Evolutionary conservation across 768 basidiomycete genomes (phyloP), one percentile per base, ranked within the genome.

Genomic region (Fibroporia radiculosa): DNA sequence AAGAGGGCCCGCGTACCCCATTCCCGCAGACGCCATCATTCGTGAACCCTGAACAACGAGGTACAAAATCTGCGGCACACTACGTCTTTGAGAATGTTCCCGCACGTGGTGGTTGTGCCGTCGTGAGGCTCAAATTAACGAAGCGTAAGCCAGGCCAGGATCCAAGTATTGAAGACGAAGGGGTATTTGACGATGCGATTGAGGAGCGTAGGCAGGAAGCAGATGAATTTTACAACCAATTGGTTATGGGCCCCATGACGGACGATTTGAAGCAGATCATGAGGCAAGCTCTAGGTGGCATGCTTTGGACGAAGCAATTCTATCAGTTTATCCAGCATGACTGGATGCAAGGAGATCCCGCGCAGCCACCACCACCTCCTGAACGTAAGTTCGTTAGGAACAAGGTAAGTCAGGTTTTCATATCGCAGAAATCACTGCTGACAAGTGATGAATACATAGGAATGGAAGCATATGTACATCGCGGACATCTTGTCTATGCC

Each of bases 291-390:
- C 67, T 99, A 39, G 81, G 81, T 18, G 96, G 96, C 10, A 98
- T 99, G 96, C 67, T 99, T 42, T 98, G 96, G 95, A 92, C 89
- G 36, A 99, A 98, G 68, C 96, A 98, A 59, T 90, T 81, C 64
- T 99, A 98, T 68, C 75, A 87, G 61, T 97, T 97, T 65, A 81
- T 97, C 48, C 93, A 97, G 64, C 86, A 87, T 58, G 87, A 95
- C 49, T 99, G 96, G 96, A 74, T 95, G 40, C 81, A 90, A 48
- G 96, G 96, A 24, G 96, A 99, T 67, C 84, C 92, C 3, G 84
- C 86, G 10, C 96, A 99, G 62, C 95, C 93, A 7, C 77, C 91
- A 16, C 96, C 96, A 3, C 95, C 96, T 6, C 83, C 89, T 1
- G 86, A 85, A 56, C 74, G 96, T 47, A 90, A 93, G 64, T 69